Percentiles rank a stretch among this genome's conserved stretches.
phyloP scores from a whole-genome alignment of 352 stramenopile species.

The Phytopythium chamaehyphon region DNA sequence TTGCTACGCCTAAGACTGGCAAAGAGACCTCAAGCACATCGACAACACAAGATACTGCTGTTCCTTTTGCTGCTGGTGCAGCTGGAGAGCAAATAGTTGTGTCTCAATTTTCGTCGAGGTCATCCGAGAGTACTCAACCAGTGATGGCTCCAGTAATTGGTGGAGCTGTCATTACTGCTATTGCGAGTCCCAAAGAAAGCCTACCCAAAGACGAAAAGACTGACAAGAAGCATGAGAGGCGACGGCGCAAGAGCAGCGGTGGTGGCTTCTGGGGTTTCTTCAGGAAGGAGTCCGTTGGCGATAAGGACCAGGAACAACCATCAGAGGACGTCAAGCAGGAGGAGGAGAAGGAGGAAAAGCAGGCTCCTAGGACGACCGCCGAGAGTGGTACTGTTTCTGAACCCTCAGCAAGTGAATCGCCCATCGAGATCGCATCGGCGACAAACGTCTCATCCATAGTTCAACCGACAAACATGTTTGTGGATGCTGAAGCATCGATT shows the following conservation, averaged over 20 bases:
- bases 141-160: too few relatives aligned
- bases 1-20: too few relatives aligned
- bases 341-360: neutral
- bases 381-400: neutral
- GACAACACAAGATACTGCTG: too few relatives aligned
- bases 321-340: constrained; percentile 1
- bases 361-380: too few relatives aligned
- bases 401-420: neutral
- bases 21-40: too few relatives aligned
- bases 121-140: too few relatives aligned
- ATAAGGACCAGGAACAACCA: neutral
- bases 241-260: constrained; percentile 7
- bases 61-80: too few relatives aligned
- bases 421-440: neutral
- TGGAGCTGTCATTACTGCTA: too few relatives aligned
- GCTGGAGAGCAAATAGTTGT: too few relatives aligned
- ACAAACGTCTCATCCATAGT: neutral
- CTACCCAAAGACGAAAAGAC: neutral
- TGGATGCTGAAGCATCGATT: neutral
- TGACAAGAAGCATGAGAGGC: constrained; percentile 6
- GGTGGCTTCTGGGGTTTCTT: constrained; percentile 24
- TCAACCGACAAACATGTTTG: neutral
- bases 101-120: too few relatives aligned
- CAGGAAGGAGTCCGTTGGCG: neutral
- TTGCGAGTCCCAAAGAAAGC: too few relatives aligned